Conservation (phyloP, 2,329 filamentous ascomycete species). For the Paraphaeosphaeria minitans region DNA sequence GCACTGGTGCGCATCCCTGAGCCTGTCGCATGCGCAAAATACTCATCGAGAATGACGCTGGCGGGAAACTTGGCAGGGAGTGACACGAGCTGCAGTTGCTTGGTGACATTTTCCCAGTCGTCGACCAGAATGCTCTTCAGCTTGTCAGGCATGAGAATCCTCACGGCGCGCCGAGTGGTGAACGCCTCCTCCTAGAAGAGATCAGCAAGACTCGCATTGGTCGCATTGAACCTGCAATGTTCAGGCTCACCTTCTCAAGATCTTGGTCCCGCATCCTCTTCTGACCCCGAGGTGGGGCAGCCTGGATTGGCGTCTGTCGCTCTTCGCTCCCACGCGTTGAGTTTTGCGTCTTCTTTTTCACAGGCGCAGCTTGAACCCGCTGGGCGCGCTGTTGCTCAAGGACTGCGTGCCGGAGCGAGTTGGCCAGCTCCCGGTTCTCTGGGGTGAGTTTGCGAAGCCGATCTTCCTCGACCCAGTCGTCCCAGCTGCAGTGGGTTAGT, state of each 20-base stretch:
- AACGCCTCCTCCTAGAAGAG: slow-evolving; percentile 80
- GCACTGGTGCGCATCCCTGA: slow-evolving; percentile 62
- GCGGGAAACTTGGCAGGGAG: slow-evolving; percentile 80
- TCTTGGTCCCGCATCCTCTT: slow-evolving; percentile 80
- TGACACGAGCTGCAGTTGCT: slow-evolving; percentile 86
- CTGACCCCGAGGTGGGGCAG: slow-evolving; percentile 66
- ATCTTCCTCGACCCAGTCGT: slow-evolving; percentile 96
- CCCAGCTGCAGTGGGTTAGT: slow-evolving; percentile 67
- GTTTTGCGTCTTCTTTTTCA: slow-evolving; percentile 63
- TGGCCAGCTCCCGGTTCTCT: slow-evolving; percentile 89
- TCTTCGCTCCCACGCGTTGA: slow-evolving; percentile 79
- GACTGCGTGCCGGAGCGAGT: slow-evolving; percentile 71
- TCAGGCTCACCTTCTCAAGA: slow-evolving; percentile 70
- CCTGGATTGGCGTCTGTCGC: slow-evolving; percentile 65
- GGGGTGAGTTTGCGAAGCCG: slow-evolving; percentile 92
- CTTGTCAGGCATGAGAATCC: slow-evolving; percentile 83
- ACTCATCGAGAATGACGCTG: slow-evolving; percentile 78
- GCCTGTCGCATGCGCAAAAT: slow-evolving; percentile 74
- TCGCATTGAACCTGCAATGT: background rate
- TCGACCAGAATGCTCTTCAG: slow-evolving; percentile 93
- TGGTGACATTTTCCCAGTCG: slow-evolving; percentile 98
- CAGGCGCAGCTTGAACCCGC: slow-evolving; percentile 49
- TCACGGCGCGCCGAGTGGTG: slow-evolving; percentile 80
- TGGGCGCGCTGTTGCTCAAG: slow-evolving; percentile 60
- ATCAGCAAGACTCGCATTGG: background rate